Evolutionary conservation across 805 yeast species (phyloP).

Genomic region (Kregervanrija fluxuum): DNA sequence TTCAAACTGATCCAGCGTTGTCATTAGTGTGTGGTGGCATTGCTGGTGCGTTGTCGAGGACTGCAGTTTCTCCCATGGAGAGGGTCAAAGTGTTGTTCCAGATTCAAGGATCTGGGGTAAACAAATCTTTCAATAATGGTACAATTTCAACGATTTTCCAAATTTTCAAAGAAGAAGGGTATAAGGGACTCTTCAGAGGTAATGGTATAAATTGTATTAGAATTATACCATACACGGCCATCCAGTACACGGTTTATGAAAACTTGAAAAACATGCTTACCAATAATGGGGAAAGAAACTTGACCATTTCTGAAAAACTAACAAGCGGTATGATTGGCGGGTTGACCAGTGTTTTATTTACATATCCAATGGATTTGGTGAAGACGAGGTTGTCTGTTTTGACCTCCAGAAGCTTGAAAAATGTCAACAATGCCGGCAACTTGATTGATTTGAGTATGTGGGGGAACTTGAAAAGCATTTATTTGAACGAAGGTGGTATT

Average conservation of each 20-base stretch:
- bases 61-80: slow-evolving; percentile 92
- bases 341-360: slow-evolving; percentile 64
- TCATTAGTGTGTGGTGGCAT: slow-evolving; percentile 68
- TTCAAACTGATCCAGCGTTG: slow-evolving; percentile 47
- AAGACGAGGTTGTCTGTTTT: slow-evolving; percentile 86
- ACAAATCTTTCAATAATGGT: slow-evolving; percentile 45
- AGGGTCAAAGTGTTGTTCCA: slow-evolving; percentile 88
- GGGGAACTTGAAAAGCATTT: slow-evolving; percentile 50
- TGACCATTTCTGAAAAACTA: slow-evolving; percentile 53
- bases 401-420: slow-evolving; percentile 55
- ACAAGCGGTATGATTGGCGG: slow-evolving; percentile 81
- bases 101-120: slow-evolving; percentile 52
- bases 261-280: slow-evolving; percentile 38
- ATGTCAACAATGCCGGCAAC: slow-evolving; percentile 27
- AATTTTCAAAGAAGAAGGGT: slow-evolving; percentile 89
- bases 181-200: slow-evolving; percentile 83
- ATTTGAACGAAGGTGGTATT: slow-evolving; percentile 74
- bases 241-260: slow-evolving; percentile 85
- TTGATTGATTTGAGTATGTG: slow-evolving; percentile 65
- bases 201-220: slow-evolving; percentile 85
- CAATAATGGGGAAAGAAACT: slow-evolving; percentile 25
- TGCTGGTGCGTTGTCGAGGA: slow-evolving; percentile 78
- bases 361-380: slow-evolving; percentile 89
- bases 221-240: slow-evolving; percentile 90
- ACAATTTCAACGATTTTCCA: slow-evolving; percentile 65